Conservation (phyloP, 352 stramenopile genomes). For the Pythium vanterpoolii region DNA sequence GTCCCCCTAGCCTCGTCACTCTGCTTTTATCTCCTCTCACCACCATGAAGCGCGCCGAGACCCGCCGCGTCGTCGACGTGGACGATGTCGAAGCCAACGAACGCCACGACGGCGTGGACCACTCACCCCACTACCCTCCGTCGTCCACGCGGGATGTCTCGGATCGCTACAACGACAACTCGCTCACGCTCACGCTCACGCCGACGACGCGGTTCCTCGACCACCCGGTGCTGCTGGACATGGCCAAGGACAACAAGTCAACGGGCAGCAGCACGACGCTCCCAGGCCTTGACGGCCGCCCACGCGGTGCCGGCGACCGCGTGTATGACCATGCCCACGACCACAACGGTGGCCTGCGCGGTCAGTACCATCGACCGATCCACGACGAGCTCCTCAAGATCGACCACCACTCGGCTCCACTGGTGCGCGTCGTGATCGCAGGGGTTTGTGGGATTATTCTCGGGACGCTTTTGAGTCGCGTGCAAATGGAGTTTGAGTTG, state of each 20-base stretch:
- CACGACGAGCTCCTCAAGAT: slow-evolving; percentile 15
- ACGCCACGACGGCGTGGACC: slow-evolving; percentile 5
- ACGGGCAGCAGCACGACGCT: slow-evolving; percentile 19
- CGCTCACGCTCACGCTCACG: slow-evolving; percentile 43
- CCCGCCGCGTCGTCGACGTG: slow-evolving; percentile 14
- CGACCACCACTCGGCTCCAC: slow-evolving; percentile 29
- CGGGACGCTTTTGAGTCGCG: slow-evolving; percentile 23
- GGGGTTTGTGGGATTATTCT: slow-evolving; percentile 33
- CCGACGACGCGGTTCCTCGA: slow-evolving; percentile 51
- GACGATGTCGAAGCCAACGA: slow-evolving; percentile 12
- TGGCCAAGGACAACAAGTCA: slow-evolving; percentile 26
- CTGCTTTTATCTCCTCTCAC: too few relatives aligned
- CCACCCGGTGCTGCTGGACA: slow-evolving; percentile 41
- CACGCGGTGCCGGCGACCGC: not conserved
- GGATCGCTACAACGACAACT: not conserved
- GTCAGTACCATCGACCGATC: slow-evolving; percentile 15
- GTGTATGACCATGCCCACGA: too few relatives aligned
- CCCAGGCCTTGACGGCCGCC: not conserved
- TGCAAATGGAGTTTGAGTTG: slow-evolving; percentile 16
- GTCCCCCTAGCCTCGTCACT: too few relatives aligned
- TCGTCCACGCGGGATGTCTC: not conserved
- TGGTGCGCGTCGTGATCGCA: slow-evolving; percentile 33
- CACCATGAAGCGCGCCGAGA: slow-evolving; percentile 17
- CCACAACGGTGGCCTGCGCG: slow-evolving; percentile 3
- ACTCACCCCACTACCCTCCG: too few relatives aligned